These are phyloP conservation scores for Rhamnella rubrinervis DNA, from an alignment of 331 rosid species.

Conservation along the genomic window DNA sequence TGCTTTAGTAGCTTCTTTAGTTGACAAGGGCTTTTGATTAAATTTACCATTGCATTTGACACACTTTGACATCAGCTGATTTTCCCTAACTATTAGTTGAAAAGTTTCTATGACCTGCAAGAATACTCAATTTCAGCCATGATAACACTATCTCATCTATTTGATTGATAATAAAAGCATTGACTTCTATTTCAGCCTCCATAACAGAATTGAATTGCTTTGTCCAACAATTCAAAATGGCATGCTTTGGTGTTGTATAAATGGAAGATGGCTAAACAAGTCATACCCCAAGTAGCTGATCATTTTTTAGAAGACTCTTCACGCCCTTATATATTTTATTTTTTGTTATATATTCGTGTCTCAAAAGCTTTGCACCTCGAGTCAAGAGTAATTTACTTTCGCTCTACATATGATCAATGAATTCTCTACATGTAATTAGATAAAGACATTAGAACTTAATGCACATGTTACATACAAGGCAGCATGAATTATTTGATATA, in stretches of 20 bases:
- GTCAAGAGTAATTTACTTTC: constrained; percentile 79
- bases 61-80: constrained; percentile 79
- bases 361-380: constrained; percentile 70
- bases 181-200: not conserved
- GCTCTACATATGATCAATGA: constrained; percentile 63
- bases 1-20: constrained; percentile 79
- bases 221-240: not conserved
- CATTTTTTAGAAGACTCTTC: constrained; percentile 79
- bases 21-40: constrained; percentile 71
- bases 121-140: constrained; percentile 23
- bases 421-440: constrained; percentile 40
- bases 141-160: constrained; percentile 6
- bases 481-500: not conserved
- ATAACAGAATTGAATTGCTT: not conserved
- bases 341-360: constrained; percentile 55
- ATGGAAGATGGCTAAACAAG: not conserved
- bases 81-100: constrained; percentile 61
- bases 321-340: constrained; percentile 71
- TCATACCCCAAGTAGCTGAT: constrained; percentile 76
- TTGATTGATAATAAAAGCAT: not conserved
- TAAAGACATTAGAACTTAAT: not conserved
- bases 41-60: constrained; percentile 86
- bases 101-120: constrained; percentile 74
- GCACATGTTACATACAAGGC: not conserved
- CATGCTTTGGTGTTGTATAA: too few relatives aligned